Conservation (phyloP, 202 grass and related monocot genomes). For the Saccharum hybrid region DNA sequence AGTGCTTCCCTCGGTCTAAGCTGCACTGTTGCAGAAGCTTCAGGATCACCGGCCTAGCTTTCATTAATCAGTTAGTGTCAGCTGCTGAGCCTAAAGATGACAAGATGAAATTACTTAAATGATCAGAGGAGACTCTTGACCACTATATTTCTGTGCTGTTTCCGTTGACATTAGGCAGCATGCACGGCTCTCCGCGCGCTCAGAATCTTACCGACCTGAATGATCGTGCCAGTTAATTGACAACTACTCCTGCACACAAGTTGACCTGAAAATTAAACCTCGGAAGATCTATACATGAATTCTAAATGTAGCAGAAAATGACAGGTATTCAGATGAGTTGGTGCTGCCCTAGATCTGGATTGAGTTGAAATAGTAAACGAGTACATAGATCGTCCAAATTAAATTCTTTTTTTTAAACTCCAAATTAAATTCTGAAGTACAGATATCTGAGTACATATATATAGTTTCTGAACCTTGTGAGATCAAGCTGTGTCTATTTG, state of each 20-base stretch:
- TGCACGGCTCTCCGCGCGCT: neutral
- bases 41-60: neutral
- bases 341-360: neutral
- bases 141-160: neutral
- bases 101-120: too few species aligned
- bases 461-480: neutral
- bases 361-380: slow-evolving; percentile 2
- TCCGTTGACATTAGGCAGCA: slow-evolving; percentile 32
- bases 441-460: neutral
- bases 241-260: neutral
- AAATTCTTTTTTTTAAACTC: neutral
- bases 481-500: neutral
- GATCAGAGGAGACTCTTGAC: too few species aligned
- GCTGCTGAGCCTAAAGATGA: neutral
- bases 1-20: neutral
- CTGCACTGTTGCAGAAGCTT: neutral
- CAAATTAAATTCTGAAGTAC: neutral
- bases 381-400: neutral
- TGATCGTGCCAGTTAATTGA: slow-evolving; percentile 25
- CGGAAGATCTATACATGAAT: slow-evolving; percentile 4
- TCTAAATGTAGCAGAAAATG: neutral
- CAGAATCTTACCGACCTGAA: slow-evolving; percentile 19
- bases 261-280: slow-evolving; percentile 23
- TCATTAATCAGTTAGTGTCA: neutral
- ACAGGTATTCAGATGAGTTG: neutral